phyloP scores from a whole-genome alignment of 1,284 basidiomycete genomes.

The Ustilago curta region DNA sequence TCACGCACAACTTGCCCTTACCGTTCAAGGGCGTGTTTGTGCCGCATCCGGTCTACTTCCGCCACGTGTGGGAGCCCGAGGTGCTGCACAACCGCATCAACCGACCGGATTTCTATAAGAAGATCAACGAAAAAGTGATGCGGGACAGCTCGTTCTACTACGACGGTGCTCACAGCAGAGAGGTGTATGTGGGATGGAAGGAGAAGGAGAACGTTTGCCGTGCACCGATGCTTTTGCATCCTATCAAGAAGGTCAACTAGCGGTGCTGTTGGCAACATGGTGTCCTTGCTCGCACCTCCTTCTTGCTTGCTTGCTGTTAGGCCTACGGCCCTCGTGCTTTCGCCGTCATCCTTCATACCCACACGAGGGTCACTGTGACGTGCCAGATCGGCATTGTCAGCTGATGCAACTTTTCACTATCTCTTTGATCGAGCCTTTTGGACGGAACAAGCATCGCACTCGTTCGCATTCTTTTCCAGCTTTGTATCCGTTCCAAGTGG shows the following conservation, averaged over 20 bases:
- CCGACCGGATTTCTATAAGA: conserved; percentile 67
- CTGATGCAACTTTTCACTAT: conserved; percentile 9
- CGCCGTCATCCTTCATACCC: conserved; percentile 26
- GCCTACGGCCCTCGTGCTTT: conserved; percentile 1
- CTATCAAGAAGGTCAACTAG: conserved; percentile 66
- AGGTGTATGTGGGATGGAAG: conserved; percentile 69
- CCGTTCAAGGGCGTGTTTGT: conserved; percentile 69
- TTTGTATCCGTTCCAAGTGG: neutral
- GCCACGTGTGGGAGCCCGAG: conserved; percentile 67
- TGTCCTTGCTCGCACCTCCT: neutral
- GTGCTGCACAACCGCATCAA: conserved; percentile 67
- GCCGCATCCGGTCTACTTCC: conserved; percentile 69
- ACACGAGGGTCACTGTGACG: conserved; percentile 19
- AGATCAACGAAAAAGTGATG: conserved; percentile 68
- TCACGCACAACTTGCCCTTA: conserved; percentile 66
- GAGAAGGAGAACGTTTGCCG: conserved; percentile 65
- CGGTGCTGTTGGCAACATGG: neutral
- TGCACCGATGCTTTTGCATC: conserved; percentile 66
- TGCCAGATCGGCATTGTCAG: conserved; percentile 2
- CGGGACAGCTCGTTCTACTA: conserved; percentile 68
- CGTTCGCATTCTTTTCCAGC: conserved; percentile 13
- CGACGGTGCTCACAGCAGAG: conserved; percentile 65
- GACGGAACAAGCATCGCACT: conserved; percentile 18
- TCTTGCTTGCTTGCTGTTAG: neutral
- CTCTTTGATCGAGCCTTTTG: conserved; percentile 2